A percentile compares a stretch with the other conserved stretches of the same genome.
phyloP scores from a whole-genome alignment of 192 early-diverging fungal species.

The Coemansia sp. region DNA sequence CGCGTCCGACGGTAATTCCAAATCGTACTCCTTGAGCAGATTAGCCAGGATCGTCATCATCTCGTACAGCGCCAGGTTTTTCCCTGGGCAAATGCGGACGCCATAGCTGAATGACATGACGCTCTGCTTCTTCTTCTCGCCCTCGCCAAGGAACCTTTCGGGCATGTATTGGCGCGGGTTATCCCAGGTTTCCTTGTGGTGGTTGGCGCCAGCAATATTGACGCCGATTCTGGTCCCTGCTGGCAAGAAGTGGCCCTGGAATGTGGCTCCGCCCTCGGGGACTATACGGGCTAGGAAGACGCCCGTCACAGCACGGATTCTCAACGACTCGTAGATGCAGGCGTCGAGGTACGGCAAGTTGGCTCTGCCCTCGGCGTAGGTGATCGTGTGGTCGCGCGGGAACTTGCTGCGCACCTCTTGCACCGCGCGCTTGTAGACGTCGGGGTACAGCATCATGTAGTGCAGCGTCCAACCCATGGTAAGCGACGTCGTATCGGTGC shows the following conservation, averaged over 20 bases:
- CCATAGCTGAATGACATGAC: conserved; percentile 44
- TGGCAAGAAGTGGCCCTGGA: conserved; percentile 42
- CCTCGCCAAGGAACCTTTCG: conserved; percentile 40
- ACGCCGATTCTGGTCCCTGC: conserved; percentile 25
- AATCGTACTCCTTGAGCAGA: conserved; percentile 43
- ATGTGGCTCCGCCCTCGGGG: conserved; percentile 35
- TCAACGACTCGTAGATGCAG: conserved; percentile 21
- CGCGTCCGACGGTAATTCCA: conserved; percentile 17
- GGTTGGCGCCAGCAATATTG: not conserved
- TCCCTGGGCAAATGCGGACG: conserved; percentile 38
- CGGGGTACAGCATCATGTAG: conserved; percentile 34
- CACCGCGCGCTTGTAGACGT: conserved; percentile 11
- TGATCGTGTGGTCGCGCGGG: conserved; percentile 27
- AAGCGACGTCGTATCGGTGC: conserved; percentile 41
- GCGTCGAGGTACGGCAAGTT: conserved; percentile 43
- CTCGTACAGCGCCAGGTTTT: conserved; percentile 44
- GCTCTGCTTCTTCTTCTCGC: conserved; percentile 19
- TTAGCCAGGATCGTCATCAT: conserved; percentile 43
- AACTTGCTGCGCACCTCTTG: conserved; percentile 35
- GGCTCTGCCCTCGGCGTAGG: conserved; percentile 32
- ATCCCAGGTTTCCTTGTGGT: conserved; percentile 25
- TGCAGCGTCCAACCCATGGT: conserved; percentile 47
- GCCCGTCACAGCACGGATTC: conserved; percentile 21
- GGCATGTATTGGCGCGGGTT: conserved; percentile 35
- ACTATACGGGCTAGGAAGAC: conserved; percentile 23